These are phyloP conservation scores for Fusarium sp. DNA, from an alignment of 2,329 filamentous ascomycete species.

Conservation along the genomic window DNA sequence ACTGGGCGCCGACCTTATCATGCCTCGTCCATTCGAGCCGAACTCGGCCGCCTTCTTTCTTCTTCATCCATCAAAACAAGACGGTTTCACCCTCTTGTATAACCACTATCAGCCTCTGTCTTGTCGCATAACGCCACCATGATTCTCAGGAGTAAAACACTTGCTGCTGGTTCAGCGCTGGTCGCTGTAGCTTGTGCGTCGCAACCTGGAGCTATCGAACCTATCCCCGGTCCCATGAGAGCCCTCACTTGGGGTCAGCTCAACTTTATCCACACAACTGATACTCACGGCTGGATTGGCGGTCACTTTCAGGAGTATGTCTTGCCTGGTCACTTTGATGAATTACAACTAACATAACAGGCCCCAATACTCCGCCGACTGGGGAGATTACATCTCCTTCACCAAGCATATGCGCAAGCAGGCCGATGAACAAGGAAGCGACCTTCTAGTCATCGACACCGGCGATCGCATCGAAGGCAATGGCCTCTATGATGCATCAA, in stretches of 20 bases:
- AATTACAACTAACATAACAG: conserved; percentile 52
- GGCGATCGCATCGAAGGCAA: conserved; percentile 95
- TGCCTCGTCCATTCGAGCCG: conserved; percentile 23
- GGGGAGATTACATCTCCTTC: conserved; percentile 98
- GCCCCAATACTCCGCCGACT: conserved; percentile 92
- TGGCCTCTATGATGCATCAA: conserved; percentile 89
- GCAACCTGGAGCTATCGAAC: conserved; percentile 83
- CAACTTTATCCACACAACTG: conserved; percentile 96
- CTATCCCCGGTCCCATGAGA: conserved; percentile 82
- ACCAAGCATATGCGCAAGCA: conserved; percentile 80
- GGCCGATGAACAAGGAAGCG: conserved; percentile 80
- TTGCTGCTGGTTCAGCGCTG: conserved; percentile 44
- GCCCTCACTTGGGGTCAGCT: conserved; percentile 91
- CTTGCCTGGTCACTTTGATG: accelerated
- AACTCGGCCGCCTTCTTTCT: conserved; percentile 11
- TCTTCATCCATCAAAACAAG: conserved; percentile 15
- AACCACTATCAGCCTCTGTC: neutral
- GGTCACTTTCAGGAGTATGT: conserved; percentile 89
- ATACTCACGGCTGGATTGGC: conserved; percentile 95
- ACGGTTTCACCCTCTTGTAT: conserved; percentile 5
- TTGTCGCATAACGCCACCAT: conserved; percentile 4
- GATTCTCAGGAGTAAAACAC: conserved; percentile 41
- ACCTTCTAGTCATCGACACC: conserved; percentile 93
- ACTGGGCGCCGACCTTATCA: conserved; percentile 26
- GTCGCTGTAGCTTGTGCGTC: conserved; percentile 56